Conservation (phyloP, 805 yeast species). For the Blastobotrys attinorum region DNA sequence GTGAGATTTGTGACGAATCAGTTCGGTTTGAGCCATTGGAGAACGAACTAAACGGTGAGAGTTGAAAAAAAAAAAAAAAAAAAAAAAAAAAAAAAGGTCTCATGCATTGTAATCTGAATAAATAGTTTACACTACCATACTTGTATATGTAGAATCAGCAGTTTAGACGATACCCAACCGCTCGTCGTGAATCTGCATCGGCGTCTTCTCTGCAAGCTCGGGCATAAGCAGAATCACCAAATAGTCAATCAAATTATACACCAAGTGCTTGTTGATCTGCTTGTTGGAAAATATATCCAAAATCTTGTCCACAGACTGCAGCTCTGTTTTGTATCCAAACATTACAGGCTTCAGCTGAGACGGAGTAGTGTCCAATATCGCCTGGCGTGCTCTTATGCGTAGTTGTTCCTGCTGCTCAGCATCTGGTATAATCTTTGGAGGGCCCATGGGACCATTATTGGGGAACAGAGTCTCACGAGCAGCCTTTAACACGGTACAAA, state of each 20-base stretch:
- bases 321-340: slow-evolving; percentile 16
- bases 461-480: slow-evolving; percentile 40
- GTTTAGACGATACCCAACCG: neutral
- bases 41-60: too few species aligned
- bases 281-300: slow-evolving; percentile 22
- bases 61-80: neutral
- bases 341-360: slow-evolving; percentile 13
- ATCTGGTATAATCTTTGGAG: slow-evolving; percentile 37
- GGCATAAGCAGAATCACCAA: slow-evolving; percentile 22
- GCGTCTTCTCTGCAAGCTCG: slow-evolving; percentile 15
- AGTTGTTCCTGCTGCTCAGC: slow-evolving; percentile 31
- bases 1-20: too few species aligned
- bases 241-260: slow-evolving; percentile 23
- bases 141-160: neutral
- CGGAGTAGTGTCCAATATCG: slow-evolving; percentile 15
- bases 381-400: slow-evolving; percentile 11
- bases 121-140: neutral
- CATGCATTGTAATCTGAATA: neutral
- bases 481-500: slow-evolving; percentile 21
- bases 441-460: slow-evolving; percentile 43
- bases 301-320: slow-evolving; percentile 6
- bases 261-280: slow-evolving; percentile 25
- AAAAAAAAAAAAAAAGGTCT: neutral
- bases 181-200: neutral
- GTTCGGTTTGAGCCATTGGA: too few species aligned